These are phyloP conservation scores for Oryza meridionalis DNA, from an alignment of 176 grass and related monocot genomes.

Conservation along the genomic window DNA sequence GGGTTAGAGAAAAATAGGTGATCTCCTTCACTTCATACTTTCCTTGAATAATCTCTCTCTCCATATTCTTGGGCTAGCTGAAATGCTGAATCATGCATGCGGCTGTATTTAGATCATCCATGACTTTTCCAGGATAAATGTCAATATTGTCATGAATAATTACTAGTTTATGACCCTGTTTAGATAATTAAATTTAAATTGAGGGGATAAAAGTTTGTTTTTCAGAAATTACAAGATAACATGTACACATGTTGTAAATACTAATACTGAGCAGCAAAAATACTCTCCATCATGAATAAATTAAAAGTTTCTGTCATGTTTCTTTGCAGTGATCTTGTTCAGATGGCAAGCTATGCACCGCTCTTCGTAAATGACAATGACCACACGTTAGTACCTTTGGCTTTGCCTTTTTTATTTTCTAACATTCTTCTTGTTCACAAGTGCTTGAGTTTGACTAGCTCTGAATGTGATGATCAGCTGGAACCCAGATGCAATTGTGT, in stretches of 20 bases:
- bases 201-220: neutral
- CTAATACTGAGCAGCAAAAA: neutral
- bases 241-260: neutral
- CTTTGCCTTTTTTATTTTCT: neutral
- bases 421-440: neutral
- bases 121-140: neutral
- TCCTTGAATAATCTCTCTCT: no score
- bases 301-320: neutral
- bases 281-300: neutral
- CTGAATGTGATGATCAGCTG: slow-evolving; percentile 49
- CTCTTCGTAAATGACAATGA: slow-evolving; percentile 37
- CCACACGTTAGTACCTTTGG: slow-evolving; percentile 43
- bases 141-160: neutral
- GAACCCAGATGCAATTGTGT: slow-evolving; percentile 87
- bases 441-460: neutral
- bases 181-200: no score
- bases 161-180: neutral
- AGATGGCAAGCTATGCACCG: slow-evolving; percentile 45
- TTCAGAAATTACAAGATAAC: neutral
- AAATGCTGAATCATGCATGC: neutral
- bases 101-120: neutral
- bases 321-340: slow-evolving; percentile 56
- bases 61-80: neutral
- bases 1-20: slow-evolving; percentile 67
- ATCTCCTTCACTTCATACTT: neutral